Evolutionary conservation across 1,284 basidiomycete genomes (phyloP), one percentile per base, ranked within the genome.

Genomic region (Ceratobasidium sp.): DNA sequence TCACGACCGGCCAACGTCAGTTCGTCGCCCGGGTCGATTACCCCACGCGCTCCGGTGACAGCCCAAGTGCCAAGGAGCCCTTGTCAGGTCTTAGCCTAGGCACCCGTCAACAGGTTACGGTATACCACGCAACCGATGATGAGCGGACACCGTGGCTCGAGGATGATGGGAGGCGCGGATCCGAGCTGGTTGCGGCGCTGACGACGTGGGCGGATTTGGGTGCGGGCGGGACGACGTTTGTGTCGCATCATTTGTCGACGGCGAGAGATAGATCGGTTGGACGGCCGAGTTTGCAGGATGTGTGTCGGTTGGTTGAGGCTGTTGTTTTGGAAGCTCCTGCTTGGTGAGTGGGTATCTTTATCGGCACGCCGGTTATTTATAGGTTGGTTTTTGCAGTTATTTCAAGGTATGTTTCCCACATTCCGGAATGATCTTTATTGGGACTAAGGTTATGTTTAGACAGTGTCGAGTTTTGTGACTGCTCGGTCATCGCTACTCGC

Each of bases 181-280:
- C 71, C 10, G 71, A 74, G 50, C 48, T 74, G 46, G 46, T 74
- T 52, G 71, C 71, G 60, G 23, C 71, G 27, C 23, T 74, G 46
- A 48, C 71, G 71, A 74, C 59, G 44, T 74, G 71, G 71, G 57
- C 71, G 41, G 54, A 57, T 41, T 64, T 74, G 71, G 71, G 71
- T 20, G 71, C 44, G 48, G 41, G 57, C 27, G 71, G 71, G 41
- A 41, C 27, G 71, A 62, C 23, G 30, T 62, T 74, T 50, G 71
- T 74, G 1, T 64, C 59, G 6, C 71, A 74, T 41, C 71, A 74
- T 64, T 48, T 74, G 27, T 62, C 59, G 30, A 74, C 71, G 38
- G 71, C 71, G 7, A 44, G 71, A n/a, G 71, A 74, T n/a, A 46
- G 27, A 2, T 74, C 57, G 23, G 52, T 44, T 16, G 71, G 71